Base-by-base conservation (phyloP, 169 alveolate genomes). In the Eimeria necatrix region DNA sequence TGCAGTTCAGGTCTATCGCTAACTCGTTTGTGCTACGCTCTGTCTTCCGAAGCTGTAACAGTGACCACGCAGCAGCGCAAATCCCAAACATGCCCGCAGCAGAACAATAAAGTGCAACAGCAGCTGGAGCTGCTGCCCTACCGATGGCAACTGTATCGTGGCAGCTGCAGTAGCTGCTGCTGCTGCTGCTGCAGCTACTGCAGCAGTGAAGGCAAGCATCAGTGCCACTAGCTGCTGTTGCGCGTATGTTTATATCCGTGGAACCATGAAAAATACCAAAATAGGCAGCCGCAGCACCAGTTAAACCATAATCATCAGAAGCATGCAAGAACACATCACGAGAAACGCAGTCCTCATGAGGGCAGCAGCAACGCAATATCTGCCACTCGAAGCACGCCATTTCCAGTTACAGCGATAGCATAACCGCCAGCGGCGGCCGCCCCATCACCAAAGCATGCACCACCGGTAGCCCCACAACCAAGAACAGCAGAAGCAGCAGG, bases 1-100 rank as follows among this genome's bases (percentile, higher is more conserved):
- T 95, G 71, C 95, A 95, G 93, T 98, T 98, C 59, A 97, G 91
- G 73, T 98, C 99, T 60, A 97, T 95, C 95, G 97, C 98, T 94
- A 98, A 88, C 92, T 98, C 98, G 22, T 97, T 94, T 32, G 97
- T 95, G 46, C 98, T 97, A 95, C 97, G 97, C 91, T 98, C 99
- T 32, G 98, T 97, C 94, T 97, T 97, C 78, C 95, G 88, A 78
- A 97, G 90, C 86, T 89, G 93, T 24, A 64, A 20, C 48, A 26
- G 22, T 41, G 49, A 41, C 16, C 88, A 78, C 3, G 46, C 68
- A 78, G 56, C 70, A 52, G 86, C 94, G 76, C 74, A 59, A 48
- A 52, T 3, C 91, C 10, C 59, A 26, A 51, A 6, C 96, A 95
- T n/a, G 32, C 14, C 78, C n/a, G 20, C 81, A 26, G 84, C 84